Conservation (phyloP, 768 basidiomycete species). For the Termitomyces sp. region DNA sequence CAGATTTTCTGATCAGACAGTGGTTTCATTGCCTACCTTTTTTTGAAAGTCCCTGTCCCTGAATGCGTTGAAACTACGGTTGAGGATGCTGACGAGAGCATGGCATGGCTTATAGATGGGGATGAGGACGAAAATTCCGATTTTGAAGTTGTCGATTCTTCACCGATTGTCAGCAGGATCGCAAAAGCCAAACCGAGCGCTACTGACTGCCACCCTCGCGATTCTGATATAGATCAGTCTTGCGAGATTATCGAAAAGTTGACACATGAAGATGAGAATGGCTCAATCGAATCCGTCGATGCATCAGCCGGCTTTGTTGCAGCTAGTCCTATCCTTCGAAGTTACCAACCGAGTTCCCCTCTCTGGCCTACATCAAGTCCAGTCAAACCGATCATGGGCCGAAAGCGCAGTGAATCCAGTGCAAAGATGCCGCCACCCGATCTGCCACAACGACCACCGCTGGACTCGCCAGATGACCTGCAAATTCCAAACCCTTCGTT, state of each 20-base stretch:
- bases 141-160: conserved; percentile 52
- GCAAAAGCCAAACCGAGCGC: background rate
- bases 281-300: conserved; percentile 25
- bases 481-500: conserved; percentile 28
- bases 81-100: conserved; percentile 29
- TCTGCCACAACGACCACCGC: conserved; percentile 18
- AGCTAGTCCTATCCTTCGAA: conserved; percentile 1
- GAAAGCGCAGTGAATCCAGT: conserved; percentile 5
- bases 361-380: conserved; percentile 15
- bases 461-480: conserved; percentile 13
- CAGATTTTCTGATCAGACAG: background rate
- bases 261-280: conserved; percentile 11
- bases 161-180: conserved; percentile 32
- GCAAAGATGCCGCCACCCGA: conserved; percentile 29
- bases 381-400: conserved; percentile 8
- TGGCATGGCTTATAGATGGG: conserved; percentile 66
- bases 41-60: background rate
- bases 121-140: conserved; percentile 65
- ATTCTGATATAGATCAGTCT: conserved; percentile 21
- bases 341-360: conserved; percentile 9
- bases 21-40: background rate
- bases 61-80: background rate
- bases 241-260: conserved; percentile 20
- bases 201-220: background rate
- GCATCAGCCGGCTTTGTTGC: conserved; percentile 19